phyloP scores from a whole-genome alignment of 805 yeast species.

The Metschnikowia similis region DNA sequence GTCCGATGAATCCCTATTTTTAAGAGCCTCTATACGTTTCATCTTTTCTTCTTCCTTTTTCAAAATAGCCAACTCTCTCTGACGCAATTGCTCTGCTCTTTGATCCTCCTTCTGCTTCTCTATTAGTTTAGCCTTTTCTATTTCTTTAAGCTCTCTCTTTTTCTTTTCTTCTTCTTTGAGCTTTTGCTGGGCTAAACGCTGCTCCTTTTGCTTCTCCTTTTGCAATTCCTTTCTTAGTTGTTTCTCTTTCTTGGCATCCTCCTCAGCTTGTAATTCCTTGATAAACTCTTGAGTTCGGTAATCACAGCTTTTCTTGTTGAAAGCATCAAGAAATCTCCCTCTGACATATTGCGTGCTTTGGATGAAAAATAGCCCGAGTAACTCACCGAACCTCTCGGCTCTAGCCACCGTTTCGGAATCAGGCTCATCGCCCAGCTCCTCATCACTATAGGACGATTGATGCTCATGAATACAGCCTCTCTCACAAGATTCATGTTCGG shows the following conservation, averaged over 20 bases:
- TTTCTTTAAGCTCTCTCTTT: slow-evolving; percentile 51
- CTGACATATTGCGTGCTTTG: slow-evolving; percentile 77
- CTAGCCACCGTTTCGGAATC: background rate
- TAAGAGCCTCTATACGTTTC: slow-evolving; percentile 36
- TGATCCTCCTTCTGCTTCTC: slow-evolving; percentile 30
- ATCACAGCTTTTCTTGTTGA: slow-evolving; percentile 75
- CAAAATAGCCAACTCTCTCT: slow-evolving; percentile 34
- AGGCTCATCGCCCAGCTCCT: background rate
- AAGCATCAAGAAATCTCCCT: slow-evolving; percentile 68
- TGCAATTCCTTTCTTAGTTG: slow-evolving; percentile 63
- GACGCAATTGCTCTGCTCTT: slow-evolving; percentile 34
- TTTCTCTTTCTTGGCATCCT: slow-evolving; percentile 56
- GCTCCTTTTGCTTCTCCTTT: slow-evolving; percentile 67
- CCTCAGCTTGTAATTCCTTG: slow-evolving; percentile 69
- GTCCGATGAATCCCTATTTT: slow-evolving; percentile 12
- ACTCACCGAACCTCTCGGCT: slow-evolving; percentile 55
- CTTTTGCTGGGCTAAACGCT: slow-evolving; percentile 56
- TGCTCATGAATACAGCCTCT: background rate
- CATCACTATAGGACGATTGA: background rate
- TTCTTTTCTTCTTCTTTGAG: slow-evolving; percentile 61
- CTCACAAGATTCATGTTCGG: background rate
- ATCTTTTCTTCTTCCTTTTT: slow-evolving; percentile 47
- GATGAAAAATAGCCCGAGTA: slow-evolving; percentile 72
- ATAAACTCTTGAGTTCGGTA: slow-evolving; percentile 61
- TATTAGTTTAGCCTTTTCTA: slow-evolving; percentile 28